Evolutionary conservation across 2,329 filamentous ascomycete species (phyloP).

Genomic region (Emmonsiellopsis sp.): DNA sequence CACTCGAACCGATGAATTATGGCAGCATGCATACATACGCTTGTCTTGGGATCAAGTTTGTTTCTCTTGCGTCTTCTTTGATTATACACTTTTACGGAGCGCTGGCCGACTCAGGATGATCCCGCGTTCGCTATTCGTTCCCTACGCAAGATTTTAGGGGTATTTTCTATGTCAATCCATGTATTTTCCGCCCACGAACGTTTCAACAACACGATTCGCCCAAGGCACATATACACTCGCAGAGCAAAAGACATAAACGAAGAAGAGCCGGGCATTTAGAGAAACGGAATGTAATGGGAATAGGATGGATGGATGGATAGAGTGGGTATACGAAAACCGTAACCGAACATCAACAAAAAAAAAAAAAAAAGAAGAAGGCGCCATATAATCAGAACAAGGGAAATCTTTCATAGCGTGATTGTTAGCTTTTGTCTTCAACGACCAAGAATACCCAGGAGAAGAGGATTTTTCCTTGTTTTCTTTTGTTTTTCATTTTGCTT

Average conservation of each 20-base stretch:
- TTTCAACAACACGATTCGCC: constrained; percentile 9
- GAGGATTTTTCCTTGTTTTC: neutral
- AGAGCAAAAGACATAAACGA: constrained; percentile 46
- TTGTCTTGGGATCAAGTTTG: neutral
- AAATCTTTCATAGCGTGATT: neutral
- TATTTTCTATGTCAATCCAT: neutral
- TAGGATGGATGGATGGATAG: no score
- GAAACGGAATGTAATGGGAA: neutral
- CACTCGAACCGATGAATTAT: neutral
- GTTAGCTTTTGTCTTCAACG: constrained; percentile 15
- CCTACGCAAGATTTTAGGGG: neutral
- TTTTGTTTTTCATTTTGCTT: neutral
- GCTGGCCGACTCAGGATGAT: neutral
- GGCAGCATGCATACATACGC: neutral
- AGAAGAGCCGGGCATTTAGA: constrained; percentile 40
- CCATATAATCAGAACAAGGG: neutral
- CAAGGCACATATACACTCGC: neutral
- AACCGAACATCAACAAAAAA: neutral
- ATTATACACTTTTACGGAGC: neutral
- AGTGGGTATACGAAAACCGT: neutral
- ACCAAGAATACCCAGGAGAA: constrained; percentile 5
- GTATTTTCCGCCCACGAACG: neutral
- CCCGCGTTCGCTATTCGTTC: neutral
- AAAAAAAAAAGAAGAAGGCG: neutral
- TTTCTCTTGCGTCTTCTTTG: neutral